Evolutionary conservation across 2,329 filamentous ascomycete species (phyloP).

Genomic region (Ophiocordyceps australis): DNA sequence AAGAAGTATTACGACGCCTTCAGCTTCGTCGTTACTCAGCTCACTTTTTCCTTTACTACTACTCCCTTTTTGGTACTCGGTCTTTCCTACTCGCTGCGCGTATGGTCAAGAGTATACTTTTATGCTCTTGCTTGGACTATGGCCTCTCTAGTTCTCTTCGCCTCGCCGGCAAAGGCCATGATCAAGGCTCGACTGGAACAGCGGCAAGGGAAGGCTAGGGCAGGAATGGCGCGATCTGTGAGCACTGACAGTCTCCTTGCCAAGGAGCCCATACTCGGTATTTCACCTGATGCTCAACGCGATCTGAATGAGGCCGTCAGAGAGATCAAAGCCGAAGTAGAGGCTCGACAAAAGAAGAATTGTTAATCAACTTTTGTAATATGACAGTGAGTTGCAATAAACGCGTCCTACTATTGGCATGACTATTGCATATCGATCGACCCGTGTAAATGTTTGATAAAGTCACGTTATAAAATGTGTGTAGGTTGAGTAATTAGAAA

Average conservation of each 20-base stretch:
- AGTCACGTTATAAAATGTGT: no score
- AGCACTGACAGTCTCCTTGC: slow-evolving; percentile 39
- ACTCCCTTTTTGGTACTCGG: slow-evolving; percentile 73
- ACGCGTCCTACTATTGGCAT: no score
- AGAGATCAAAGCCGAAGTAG: slow-evolving; percentile 59
- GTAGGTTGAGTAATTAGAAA: no score
- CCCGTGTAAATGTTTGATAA: no score
- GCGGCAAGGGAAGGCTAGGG: slow-evolving; percentile 28
- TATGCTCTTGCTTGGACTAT: slow-evolving; percentile 57
- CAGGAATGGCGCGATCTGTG: slow-evolving; percentile 25
- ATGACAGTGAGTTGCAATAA: slow-evolving; percentile 1
- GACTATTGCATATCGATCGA: no score
- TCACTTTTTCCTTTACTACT: slow-evolving; percentile 67
- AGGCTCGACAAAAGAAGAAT: slow-evolving; percentile 21
- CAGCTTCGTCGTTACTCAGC: slow-evolving; percentile 59
- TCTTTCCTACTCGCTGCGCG: slow-evolving; percentile 49
- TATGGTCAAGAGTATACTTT: slow-evolving; percentile 81
- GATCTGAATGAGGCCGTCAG: slow-evolving; percentile 64
- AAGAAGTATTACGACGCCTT: slow-evolving; percentile 80
- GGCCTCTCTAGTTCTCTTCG: slow-evolving; percentile 54
- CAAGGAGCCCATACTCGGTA: slow-evolving; percentile 51
- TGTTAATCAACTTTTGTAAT: no score
- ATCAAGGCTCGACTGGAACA: slow-evolving; percentile 41
- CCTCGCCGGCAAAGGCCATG: slow-evolving; percentile 51
- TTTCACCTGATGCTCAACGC: slow-evolving; percentile 56